Base-by-base conservation (phyloP, 2,329 filamentous ascomycete species). In the Penicillium thymicola region DNA sequence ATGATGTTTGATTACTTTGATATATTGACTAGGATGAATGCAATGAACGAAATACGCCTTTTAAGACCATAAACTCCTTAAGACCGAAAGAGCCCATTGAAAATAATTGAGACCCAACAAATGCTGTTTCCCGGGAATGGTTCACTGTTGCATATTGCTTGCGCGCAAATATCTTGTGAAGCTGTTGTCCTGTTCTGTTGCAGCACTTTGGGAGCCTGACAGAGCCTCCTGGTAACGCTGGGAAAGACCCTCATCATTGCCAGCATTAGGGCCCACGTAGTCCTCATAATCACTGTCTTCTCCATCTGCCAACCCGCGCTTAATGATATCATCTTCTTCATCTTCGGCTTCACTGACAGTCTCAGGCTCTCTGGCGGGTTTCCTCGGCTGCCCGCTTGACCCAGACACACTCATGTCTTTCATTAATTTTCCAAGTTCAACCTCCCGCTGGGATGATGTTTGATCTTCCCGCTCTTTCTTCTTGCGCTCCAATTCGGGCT, bases 401-500 rank as follows among this genome's bases (percentile, higher is more conserved):
- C 75, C 75, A 21, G 79, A 79, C 44, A 90, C 82, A 51, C 81
- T 81, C 90, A 99, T 96, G 65, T 94, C 93, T 71, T 89, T 88
- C 92, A 99, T 96, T 80, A 99, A 85, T 78, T 90, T 92, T 59
- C 89, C 90, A 28, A 99, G 77, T 72, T 99, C 92, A 68, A 88
- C 85, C 67, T 96, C 87, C 44, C 92, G 82, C 28, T 84, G 77
- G 57, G 82, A 82, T 59, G 85, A 81, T 78, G 92, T 93, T 64
- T 86, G 82, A 59, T 88, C 83, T 59, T 95, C 90, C 25, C 92
- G 84, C 72, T 93, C 86, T 58, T 85, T 83, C 60, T 86, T 82
- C 70, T 90, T 84, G 60, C 86, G 84, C 76, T 97, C 90, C 55
- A 97, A 81, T 75, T 97, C 94, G 0, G 94, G 94, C 62, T 89